Evolutionary conservation across 176 grass and related monocot species (phyloP).

Genomic region (Aegilops sharonensis): DNA sequence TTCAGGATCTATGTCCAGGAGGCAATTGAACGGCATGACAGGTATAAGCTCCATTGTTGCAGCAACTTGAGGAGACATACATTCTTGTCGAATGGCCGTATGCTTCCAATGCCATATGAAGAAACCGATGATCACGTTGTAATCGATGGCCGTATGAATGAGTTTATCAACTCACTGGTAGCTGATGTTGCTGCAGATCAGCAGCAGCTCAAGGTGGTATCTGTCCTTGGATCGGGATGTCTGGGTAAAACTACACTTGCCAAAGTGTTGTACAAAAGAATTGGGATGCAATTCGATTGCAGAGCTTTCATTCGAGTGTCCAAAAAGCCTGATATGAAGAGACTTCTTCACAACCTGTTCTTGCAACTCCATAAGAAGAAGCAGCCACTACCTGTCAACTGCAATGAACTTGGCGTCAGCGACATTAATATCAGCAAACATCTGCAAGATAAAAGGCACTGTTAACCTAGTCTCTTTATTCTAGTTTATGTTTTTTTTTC

Average conservation of each 20-base stretch:
- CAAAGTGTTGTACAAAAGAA: neutral
- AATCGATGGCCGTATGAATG: neutral
- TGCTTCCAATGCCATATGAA: neutral
- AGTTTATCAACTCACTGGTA: neutral
- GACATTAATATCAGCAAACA: neutral
- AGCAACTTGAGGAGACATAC: neutral
- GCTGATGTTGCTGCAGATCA: neutral
- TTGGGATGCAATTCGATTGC: neutral
- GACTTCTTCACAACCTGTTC: neutral
- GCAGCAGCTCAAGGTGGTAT: neutral
- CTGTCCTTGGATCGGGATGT: neutral
- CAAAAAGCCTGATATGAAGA: neutral
- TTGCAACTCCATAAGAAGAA: neutral
- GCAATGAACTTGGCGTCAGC: neutral
- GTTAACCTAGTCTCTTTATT: neutral
- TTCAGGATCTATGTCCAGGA: neutral
- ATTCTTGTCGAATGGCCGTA: no score
- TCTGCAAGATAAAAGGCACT: neutral
- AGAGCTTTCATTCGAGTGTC: neutral
- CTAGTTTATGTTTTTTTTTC: neutral
- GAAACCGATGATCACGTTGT: neutral
- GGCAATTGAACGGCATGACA: neutral
- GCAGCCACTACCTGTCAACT: neutral
- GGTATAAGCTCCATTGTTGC: neutral
- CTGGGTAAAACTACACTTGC: slow-evolving; percentile 14